A percentile compares a stretch with the other conserved stretches of the same genome.
Conservation (phyloP, 306 rosid species). For the Benincasa hispida region DNA sequence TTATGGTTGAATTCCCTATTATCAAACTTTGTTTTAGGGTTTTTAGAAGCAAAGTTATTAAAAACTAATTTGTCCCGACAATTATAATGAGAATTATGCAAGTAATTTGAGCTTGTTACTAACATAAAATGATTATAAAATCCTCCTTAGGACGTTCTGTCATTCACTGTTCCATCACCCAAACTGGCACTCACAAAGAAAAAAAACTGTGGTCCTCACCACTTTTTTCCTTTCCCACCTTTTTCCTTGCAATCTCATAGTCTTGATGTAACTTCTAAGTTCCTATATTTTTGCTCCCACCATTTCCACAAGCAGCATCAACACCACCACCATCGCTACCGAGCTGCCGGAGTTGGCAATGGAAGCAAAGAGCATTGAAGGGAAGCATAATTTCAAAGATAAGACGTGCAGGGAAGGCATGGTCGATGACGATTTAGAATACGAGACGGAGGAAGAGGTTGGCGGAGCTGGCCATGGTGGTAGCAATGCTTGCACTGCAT, state of each 20-base stretch:
- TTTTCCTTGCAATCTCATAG: not conserved
- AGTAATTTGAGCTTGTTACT: not conserved
- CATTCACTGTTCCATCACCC: not conserved
- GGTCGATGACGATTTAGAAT: conserved; percentile 33
- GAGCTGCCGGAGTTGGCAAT: conserved; percentile 16
- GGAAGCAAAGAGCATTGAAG: conserved; percentile 43
- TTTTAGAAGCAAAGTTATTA: not conserved
- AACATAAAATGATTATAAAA: not conserved
- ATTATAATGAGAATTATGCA: not conserved
- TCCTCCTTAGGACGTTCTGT: not conserved
- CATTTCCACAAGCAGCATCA: not conserved
- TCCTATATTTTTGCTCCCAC: conserved; percentile 3
- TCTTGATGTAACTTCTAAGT: not conserved
- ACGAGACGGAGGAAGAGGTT: conserved; percentile 38
- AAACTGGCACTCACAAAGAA: conserved; percentile 6
- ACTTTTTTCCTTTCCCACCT: not conserved
- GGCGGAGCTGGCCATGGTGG: not conserved
- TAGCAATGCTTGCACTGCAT: not conserved
- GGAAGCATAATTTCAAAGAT: conserved; percentile 27
- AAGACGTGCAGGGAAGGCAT: conserved; percentile 22
- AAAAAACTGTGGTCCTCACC: conserved; percentile 9
- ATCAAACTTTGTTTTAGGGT: not conserved
- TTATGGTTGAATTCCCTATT: not conserved
- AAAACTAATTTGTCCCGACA: too few relatives aligned
- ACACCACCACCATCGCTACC: not conserved